Conservation (phyloP, 345 rosid species). For the Iberis pinnata region DNA sequence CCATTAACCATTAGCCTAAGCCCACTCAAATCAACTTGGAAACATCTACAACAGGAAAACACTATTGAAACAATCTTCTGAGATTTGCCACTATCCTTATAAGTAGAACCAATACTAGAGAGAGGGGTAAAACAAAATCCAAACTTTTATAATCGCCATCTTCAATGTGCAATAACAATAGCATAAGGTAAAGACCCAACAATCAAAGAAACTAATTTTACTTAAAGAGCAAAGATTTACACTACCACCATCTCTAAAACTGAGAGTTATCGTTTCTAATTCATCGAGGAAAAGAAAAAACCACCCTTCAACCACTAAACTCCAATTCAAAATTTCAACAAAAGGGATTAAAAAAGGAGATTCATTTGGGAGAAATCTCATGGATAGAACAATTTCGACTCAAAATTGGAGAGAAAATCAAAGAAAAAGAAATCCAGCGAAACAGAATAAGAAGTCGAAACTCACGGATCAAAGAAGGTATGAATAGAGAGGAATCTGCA, state of each 20-base stretch:
- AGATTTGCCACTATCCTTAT: no score
- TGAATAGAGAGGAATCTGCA: slow-evolving; percentile 3
- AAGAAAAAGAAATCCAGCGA: not conserved
- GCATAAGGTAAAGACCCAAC: slow-evolving; percentile 3
- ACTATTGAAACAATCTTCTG: no score
- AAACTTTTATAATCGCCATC: not conserved
- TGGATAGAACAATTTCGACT: not conserved
- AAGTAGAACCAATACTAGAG: not conserved
- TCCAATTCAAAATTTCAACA: slow-evolving; percentile 8
- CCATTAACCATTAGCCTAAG: no score
- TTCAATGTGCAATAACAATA: no score
- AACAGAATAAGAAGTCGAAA: not conserved
- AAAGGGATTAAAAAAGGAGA: not conserved
- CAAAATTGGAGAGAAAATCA: not conserved
- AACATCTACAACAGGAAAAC: not conserved
- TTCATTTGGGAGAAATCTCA: not conserved
- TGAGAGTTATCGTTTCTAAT: not conserved
- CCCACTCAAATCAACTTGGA: no score
- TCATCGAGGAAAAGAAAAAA: not conserved
- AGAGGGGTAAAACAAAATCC: not conserved
- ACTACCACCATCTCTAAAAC: not conserved
- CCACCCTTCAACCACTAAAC: not conserved
- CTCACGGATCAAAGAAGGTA: slow-evolving; percentile 4
- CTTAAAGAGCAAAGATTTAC: not conserved
- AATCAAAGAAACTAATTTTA: not conserved